Percentiles rank a stretch among this genome's conserved stretches.
Evolutionary conservation across 1,284 basidiomycete species (phyloP).

Genomic region (Flammula alnicola): DNA sequence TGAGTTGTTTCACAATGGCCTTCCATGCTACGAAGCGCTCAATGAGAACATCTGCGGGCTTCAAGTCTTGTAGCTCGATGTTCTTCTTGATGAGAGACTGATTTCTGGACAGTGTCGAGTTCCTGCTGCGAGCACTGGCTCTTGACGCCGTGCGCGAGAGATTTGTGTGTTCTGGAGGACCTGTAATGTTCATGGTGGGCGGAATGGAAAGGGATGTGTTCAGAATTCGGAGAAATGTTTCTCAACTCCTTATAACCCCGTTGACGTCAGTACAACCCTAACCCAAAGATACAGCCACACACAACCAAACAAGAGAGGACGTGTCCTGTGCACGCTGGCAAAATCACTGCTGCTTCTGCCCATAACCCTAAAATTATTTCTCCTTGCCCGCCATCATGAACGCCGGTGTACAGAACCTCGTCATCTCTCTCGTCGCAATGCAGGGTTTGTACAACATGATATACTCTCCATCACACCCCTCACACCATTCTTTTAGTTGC

Average conservation of each 20-base stretch:
- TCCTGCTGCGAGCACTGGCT: conserved; percentile 19
- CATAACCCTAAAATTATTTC: background rate
- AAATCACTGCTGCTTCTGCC: background rate
- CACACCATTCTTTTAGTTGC: conserved; percentile 60
- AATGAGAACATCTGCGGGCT: conserved; percentile 95
- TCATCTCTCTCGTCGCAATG: conserved; percentile 90
- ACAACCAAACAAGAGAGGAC: conserved; percentile 3
- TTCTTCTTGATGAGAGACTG: conserved; percentile 92
- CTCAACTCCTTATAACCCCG: background rate
- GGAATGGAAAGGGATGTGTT: background rate
- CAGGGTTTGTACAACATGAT: conserved; percentile 57
- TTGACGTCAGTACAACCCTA: conserved; percentile 2
- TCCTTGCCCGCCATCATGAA: conserved; percentile 43
- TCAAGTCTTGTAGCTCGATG: conserved; percentile 87
- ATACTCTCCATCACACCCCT: conserved; percentile 11
- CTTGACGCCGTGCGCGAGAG: conserved; percentile 19
- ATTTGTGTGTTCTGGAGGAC: conserved; percentile 2
- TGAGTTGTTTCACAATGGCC: conserved; percentile 94
- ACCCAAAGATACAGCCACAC: conserved; percentile 2
- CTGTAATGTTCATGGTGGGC: conserved; percentile 4
- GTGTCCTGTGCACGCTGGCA: conserved; percentile 19
- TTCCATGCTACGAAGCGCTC: conserved; percentile 95
- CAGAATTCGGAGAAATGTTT: too few relatives aligned
- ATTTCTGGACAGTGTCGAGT: conserved; percentile 58
- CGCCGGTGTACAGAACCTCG: conserved; percentile 68